Conservation (phyloP, 2,329 filamentous ascomycete genomes). For the Rutstroemia sp. region DNA sequence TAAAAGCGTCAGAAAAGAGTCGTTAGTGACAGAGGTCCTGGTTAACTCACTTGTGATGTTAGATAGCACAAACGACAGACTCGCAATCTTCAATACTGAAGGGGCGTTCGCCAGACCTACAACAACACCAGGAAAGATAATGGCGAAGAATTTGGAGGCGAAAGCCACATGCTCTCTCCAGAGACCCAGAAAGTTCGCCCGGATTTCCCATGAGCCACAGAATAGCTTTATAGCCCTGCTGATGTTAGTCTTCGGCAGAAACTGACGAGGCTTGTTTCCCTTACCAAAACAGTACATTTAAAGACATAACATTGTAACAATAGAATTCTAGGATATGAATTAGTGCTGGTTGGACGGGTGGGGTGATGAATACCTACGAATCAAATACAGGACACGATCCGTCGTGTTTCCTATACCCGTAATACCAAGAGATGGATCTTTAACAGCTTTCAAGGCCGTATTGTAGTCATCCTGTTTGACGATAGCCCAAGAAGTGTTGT, state of each 20-base stretch:
- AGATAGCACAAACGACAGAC: conserved; percentile 31
- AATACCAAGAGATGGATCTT: conserved; percentile 36
- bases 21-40: neutral
- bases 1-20: neutral
- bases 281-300: conserved; percentile 40
- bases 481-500: conserved; percentile 17
- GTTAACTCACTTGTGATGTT: conserved; percentile 33
- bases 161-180: conserved; percentile 23
- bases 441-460: conserved; percentile 30
- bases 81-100: conserved; percentile 24
- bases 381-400: conserved; percentile 40
- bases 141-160: conserved; percentile 30
- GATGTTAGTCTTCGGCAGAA: too few species aligned
- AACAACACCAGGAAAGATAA: conserved; percentile 32
- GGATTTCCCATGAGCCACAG: conserved; percentile 29
- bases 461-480: conserved; percentile 30
- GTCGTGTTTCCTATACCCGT: conserved; percentile 35
- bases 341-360: neutral
- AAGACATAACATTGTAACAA: conserved; percentile 41
- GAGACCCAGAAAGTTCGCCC: conserved; percentile 22
- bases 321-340: conserved; percentile 36
- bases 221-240: conserved; percentile 33
- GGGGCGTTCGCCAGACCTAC: conserved; percentile 29
- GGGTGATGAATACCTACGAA: conserved; percentile 33
- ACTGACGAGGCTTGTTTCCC: too few species aligned